Evolutionary conservation across 768 basidiomycete species (phyloP).

Genomic region (Leucosporidium creatinivorum): DNA sequence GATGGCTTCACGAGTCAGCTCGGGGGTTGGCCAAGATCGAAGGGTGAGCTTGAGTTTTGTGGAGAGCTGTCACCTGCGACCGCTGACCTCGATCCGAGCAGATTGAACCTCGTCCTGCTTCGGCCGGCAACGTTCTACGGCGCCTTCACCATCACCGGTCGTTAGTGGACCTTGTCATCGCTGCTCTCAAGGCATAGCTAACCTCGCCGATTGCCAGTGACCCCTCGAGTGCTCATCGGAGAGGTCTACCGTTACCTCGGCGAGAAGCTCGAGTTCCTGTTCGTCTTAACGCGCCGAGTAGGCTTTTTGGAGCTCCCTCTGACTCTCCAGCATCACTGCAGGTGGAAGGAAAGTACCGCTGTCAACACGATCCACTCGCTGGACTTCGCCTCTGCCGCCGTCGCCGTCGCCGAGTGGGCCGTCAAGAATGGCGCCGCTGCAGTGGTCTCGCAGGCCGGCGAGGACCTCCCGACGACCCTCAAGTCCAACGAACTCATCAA

Average conservation of each 20-base stretch:
- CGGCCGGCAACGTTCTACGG: constrained; percentile 20
- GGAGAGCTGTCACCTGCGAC: too few relatives aligned
- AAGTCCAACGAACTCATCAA: constrained; percentile 21
- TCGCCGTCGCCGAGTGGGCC: constrained; percentile 20
- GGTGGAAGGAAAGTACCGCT: constrained; percentile 25
- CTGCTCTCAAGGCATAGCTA: background rate
- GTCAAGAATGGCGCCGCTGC: background rate
- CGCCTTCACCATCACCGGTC: constrained; percentile 1
- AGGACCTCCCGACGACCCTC: constrained; percentile 10
- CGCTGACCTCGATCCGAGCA: background rate
- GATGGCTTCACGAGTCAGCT: constrained; percentile 27
- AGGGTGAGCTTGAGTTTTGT: constrained; percentile 3
- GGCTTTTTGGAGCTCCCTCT: too few relatives aligned
- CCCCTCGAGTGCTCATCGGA: constrained; percentile 14
- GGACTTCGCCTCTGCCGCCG: constrained; percentile 24
- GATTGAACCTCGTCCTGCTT: constrained; percentile 32
- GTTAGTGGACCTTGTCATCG: constrained; percentile 9
- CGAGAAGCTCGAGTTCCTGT: constrained; percentile 34
- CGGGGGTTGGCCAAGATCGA: constrained; percentile 15
- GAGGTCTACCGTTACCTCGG: constrained; percentile 28
- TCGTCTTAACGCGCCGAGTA: background rate
- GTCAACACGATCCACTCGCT: constrained; percentile 22
- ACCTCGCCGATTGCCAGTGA: background rate
- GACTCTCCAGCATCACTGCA: background rate
- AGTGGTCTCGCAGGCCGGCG: constrained; percentile 13